Evolutionary conservation across 139 green algal genomes (phyloP).

Genomic region (Chlorella sp.): DNA sequence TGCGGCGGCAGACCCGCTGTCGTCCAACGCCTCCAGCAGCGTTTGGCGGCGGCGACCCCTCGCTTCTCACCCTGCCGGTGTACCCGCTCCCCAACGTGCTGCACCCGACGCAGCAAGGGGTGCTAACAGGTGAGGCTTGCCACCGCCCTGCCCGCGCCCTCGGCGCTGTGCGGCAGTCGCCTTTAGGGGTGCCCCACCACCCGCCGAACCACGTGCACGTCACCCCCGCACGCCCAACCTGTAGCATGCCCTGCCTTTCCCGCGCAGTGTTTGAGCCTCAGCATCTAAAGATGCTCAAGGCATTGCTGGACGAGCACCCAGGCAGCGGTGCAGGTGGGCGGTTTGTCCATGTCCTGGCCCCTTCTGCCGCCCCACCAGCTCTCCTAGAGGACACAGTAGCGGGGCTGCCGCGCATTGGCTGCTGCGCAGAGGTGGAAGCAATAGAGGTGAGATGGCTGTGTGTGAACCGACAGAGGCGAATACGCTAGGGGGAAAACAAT

Average conservation of each 20-base stretch:
- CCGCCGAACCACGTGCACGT: neutral
- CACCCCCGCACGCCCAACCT: neutral
- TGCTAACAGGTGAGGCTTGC: neutral
- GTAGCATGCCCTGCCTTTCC: too few species aligned
- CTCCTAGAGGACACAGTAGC: conserved; percentile 23
- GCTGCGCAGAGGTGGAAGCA: conserved; percentile 25
- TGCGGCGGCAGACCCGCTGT: neutral
- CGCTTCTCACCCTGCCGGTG: neutral
- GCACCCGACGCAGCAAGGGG: conserved; percentile 5
- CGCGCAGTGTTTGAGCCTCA: conserved; percentile 34
- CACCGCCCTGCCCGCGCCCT: neutral
- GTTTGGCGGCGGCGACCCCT: neutral
- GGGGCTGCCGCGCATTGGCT: conserved; percentile 29
- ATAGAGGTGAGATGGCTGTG: conserved; percentile 9
- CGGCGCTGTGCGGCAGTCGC: neutral
- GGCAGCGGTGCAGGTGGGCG: neutral
- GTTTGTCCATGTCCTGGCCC: conserved; percentile 33
- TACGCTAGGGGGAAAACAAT: too few species aligned
- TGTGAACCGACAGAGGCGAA: too few species aligned
- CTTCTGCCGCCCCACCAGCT: neutral
- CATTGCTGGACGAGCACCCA: neutral
- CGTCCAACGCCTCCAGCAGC: neutral
- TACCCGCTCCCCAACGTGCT: conserved; percentile 7
- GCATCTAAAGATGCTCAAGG: conserved; percentile 20
- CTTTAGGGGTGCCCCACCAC: neutral